Conservation (phyloP, 1,139 yeast species). For the Wickerhamomyces sp. region DNA sequence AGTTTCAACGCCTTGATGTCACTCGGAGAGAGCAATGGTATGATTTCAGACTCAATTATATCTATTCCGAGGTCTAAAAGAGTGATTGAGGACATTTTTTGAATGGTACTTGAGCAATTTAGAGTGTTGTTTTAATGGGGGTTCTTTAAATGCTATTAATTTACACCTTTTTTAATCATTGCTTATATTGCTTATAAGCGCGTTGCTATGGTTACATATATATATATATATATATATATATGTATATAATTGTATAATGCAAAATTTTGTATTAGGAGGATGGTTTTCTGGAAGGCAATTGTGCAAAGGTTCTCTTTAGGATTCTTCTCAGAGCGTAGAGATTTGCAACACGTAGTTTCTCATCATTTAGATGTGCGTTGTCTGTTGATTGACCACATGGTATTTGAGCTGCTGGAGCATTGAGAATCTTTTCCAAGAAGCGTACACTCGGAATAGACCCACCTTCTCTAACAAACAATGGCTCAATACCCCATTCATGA, state of each 20-base stretch:
- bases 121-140: neutral
- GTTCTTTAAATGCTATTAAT: neutral
- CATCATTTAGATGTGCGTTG: conserved; percentile 89
- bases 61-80: conserved; percentile 35
- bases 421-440: conserved; percentile 73
- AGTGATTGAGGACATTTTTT: conserved; percentile 15
- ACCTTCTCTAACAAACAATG: conserved; percentile 88
- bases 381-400: conserved; percentile 97
- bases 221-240: neutral
- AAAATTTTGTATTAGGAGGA: neutral
- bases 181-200: no score
- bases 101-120: neutral
- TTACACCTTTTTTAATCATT: no score
- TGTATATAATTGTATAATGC: neutral
- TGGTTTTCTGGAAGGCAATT: conserved; percentile 15
- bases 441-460: conserved; percentile 93
- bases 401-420: conserved; percentile 89
- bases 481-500: conserved; percentile 62
- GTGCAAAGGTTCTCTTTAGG: conserved; percentile 29
- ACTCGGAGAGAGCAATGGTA: conserved; percentile 35
- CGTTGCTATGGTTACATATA: no score
- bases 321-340: conserved; percentile 70
- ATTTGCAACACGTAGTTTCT: conserved; percentile 74
- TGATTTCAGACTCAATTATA: conserved; percentile 37
- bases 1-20: conserved; percentile 47